phyloP scores from a whole-genome alignment of 495 filamentous ascomycete species.

The Entonaema liquescens region DNA sequence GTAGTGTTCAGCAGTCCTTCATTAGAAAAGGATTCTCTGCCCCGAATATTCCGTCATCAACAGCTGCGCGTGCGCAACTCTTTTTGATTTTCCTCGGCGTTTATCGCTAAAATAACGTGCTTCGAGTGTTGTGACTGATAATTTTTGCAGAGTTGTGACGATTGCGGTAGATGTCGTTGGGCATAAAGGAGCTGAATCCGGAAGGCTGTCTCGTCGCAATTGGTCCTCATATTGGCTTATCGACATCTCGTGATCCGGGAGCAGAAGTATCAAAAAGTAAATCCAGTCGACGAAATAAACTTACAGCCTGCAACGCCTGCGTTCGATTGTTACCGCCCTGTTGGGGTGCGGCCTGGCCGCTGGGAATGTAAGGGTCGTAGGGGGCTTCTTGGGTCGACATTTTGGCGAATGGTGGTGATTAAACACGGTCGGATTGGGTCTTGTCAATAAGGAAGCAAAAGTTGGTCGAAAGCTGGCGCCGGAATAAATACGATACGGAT shows the following conservation, averaged over 20 bases:
- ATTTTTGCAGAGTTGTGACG: background rate
- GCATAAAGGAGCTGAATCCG: background rate
- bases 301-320: slow-evolving; percentile 80
- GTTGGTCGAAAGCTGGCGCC: slow-evolving; percentile 4
- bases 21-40: background rate
- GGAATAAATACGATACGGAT: slow-evolving; percentile 26
- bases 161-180: slow-evolving; percentile 1
- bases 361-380: slow-evolving; percentile 93
- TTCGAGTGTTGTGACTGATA: background rate
- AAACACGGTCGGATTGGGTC: slow-evolving; percentile 27
- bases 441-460: slow-evolving; percentile 7
- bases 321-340: slow-evolving; percentile 61
- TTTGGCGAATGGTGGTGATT: slow-evolving; percentile 44
- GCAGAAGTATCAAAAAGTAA: slow-evolving; percentile 30
- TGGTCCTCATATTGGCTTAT: slow-evolving; percentile 19
- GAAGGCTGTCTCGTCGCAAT: slow-evolving; percentile 13
- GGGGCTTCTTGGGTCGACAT: slow-evolving; percentile 80
- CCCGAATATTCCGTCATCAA: slow-evolving; percentile 12
- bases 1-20: background rate
- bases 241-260: slow-evolving; percentile 33
- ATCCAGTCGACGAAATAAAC: slow-evolving; percentile 49
- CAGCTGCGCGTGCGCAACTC: background rate
- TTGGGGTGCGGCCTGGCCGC: slow-evolving; percentile 58
- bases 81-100: background rate
- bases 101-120: background rate